Evolutionary conservation across 345 rosid species (phyloP).

Genomic region (Populus simonii): DNA sequence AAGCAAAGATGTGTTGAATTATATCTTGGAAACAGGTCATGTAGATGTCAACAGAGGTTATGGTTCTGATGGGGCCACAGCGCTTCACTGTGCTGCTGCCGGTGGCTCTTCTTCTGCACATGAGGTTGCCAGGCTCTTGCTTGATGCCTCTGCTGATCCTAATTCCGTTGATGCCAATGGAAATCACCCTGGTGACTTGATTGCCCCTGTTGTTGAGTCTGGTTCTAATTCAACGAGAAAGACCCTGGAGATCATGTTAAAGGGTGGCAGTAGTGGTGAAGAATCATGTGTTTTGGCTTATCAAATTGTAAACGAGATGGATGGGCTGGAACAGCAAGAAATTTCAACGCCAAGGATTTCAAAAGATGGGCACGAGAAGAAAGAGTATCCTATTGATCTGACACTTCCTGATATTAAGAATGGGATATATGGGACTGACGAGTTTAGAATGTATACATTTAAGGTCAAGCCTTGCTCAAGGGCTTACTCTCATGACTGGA

Average conservation of each 20-base stretch:
- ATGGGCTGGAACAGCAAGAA: conserved; percentile 35
- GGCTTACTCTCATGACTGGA: conserved; percentile 98
- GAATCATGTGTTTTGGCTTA: conserved; percentile 28
- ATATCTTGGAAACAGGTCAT: conserved; percentile 45
- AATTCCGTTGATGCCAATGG: conserved; percentile 57
- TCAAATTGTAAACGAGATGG: conserved; percentile 24
- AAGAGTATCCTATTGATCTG: conserved; percentile 80
- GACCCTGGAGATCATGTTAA: conserved; percentile 50
- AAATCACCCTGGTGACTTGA: conserved; percentile 54
- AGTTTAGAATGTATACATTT: conserved; percentile 85
- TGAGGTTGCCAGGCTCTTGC: conserved; percentile 64
- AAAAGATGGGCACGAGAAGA: conserved; percentile 59
- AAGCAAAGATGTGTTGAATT: conserved; percentile 60
- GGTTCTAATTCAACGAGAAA: conserved; percentile 47
- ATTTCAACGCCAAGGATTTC: conserved; percentile 33
- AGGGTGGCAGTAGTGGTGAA: conserved; percentile 30
- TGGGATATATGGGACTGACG: conserved; percentile 79
- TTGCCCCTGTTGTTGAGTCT: conserved; percentile 35
- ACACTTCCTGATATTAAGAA: conserved; percentile 84
- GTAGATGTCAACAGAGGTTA: conserved; percentile 59
- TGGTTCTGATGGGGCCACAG: conserved; percentile 73
- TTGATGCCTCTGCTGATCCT: conserved; percentile 61
- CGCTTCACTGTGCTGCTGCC: conserved; percentile 78
- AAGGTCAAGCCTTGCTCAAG: conserved; percentile 93
- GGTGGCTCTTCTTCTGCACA: conserved; percentile 55